These are phyloP conservation scores for Suillus plorans DNA, from an alignment of 768 basidiomycete genomes.

Conservation along the genomic window DNA sequence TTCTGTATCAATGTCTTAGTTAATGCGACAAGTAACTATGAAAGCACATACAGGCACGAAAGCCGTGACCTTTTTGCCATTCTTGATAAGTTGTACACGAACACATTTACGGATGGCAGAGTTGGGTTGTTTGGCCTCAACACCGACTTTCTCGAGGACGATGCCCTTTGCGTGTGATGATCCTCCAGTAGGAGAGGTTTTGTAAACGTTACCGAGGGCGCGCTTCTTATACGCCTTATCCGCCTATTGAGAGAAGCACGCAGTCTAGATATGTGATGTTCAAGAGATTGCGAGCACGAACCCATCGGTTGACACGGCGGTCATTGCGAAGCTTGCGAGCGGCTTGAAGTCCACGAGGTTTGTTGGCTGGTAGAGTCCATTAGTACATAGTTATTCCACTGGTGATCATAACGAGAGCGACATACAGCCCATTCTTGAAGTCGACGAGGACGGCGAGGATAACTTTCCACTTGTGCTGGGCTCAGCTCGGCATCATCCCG, in stretches of 20 bases:
- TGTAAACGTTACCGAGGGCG: conserved; percentile 98
- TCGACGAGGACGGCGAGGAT: conserved; percentile 47
- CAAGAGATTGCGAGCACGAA: conserved; percentile 38
- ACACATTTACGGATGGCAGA: conserved; percentile 99
- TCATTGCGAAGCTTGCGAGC: conserved; percentile 96
- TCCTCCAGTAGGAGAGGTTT: conserved; percentile 98
- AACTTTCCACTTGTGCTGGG: conserved; percentile 14
- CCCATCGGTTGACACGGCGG: conserved; percentile 97
- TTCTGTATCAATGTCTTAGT: conserved; percentile 49
- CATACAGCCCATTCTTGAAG: conserved; percentile 85
- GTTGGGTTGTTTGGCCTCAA: conserved; percentile 99
- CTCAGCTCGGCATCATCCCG: conserved; percentile 30
- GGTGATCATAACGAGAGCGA: conserved; percentile 27
- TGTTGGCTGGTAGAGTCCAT: conserved; percentile 65
- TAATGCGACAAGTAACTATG: background rate
- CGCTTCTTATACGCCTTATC: conserved; percentile 99
- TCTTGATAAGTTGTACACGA: conserved; percentile 99
- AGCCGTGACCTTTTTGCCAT: conserved; percentile 99
- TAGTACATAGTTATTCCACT: background rate
- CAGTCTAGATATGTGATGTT: conserved; percentile 14
- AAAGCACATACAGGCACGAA: conserved; percentile 86
- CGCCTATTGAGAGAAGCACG: conserved; percentile 52
- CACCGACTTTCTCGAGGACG: conserved; percentile 99
- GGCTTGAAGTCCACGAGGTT: conserved; percentile 98
- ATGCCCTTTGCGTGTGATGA: conserved; percentile 99